phyloP scores from a whole-genome alignment of 495 filamentous ascomycete species.

The Penicillium paxilli region DNA sequence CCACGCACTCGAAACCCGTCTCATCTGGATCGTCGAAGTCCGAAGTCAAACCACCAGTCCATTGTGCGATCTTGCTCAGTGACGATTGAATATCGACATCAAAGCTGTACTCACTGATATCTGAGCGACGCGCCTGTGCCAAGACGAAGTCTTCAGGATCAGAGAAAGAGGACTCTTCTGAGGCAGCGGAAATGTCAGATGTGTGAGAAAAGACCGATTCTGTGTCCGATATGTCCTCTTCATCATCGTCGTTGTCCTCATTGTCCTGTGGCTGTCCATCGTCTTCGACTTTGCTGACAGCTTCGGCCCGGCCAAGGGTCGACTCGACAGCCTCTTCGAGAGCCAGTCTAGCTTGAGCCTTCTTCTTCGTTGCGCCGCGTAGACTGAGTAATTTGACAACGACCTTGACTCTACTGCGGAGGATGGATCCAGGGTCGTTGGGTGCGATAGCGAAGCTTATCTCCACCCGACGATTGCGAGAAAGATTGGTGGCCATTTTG shows the following conservation, averaged over 20 bases:
- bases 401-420: constrained; percentile 13
- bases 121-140: no score
- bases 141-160: no score
- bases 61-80: not conserved
- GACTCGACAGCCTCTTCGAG: not conserved
- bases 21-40: not conserved
- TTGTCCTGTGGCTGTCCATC: not conserved
- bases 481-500: constrained; percentile 1
- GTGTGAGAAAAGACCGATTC: not conserved
- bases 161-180: no score
- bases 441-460: not conserved
- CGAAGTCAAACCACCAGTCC: not conserved
- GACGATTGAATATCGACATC: not conserved
- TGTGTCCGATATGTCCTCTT: not conserved
- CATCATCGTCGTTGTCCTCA: not conserved
- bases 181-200: not conserved
- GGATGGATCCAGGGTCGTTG: not conserved
- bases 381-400: constrained; percentile 17
- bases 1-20: not conserved
- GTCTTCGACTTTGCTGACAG: not conserved
- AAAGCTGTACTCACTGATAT: not conserved
- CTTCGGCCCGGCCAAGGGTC: not conserved
- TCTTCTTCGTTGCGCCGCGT: constrained; percentile 4
- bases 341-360: not conserved
- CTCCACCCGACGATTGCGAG: not conserved